These are phyloP conservation scores for Talaromyces liani DNA, from an alignment of 495 filamentous ascomycete species.

Conservation along the genomic window DNA sequence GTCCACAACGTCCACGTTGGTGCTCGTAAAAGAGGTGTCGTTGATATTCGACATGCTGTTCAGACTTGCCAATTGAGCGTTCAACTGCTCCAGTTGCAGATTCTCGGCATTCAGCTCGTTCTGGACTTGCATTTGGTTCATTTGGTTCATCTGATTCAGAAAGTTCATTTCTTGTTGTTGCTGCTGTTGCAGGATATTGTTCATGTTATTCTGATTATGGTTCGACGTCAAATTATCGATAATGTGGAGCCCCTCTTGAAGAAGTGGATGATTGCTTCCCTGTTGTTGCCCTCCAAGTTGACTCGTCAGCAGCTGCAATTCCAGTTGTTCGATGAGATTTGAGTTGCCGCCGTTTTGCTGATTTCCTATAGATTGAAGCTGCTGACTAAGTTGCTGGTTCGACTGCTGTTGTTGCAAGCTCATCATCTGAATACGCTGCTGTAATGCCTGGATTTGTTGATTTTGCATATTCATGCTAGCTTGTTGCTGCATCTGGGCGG, in stretches of 20 bases:
- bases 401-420: neutral
- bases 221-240: neutral
- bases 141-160: neutral
- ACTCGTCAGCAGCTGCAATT: neutral
- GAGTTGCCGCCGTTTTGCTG: neutral
- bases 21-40: neutral
- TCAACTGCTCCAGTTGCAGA: constrained; percentile 2
- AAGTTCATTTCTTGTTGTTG: neutral
- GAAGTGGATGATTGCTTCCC: neutral
- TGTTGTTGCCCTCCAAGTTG: neutral
- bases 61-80: neutral
- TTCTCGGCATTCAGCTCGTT: neutral
- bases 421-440: neutral
- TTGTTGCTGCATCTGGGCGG: neutral
- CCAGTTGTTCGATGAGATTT: neutral
- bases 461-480: neutral
- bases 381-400: neutral
- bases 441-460: constrained; percentile 1
- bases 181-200: neutral
- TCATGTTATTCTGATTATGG: neutral
- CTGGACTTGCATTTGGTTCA: neutral
- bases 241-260: neutral
- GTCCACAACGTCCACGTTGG: neutral
- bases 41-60: neutral
- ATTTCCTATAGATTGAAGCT: neutral